Conservation (phyloP, 2,329 filamentous ascomycete genomes). For the Penicillium sp. region DNA sequence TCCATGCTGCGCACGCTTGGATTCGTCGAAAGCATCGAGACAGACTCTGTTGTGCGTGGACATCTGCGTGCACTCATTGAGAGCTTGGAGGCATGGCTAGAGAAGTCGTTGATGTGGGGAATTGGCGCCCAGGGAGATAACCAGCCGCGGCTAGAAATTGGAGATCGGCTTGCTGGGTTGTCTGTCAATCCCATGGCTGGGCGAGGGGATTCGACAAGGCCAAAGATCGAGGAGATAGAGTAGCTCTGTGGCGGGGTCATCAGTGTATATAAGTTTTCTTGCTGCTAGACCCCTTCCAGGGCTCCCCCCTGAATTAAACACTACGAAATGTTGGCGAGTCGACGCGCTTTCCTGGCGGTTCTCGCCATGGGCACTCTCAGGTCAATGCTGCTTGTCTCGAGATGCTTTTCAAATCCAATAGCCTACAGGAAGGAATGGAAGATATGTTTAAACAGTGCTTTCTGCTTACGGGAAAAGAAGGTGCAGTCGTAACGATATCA, state of each 20-base stretch:
- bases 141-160: constrained; percentile 31
- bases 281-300: too few relatives aligned
- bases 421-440: too few relatives aligned
- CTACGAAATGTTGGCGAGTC: too few relatives aligned
- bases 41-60: constrained; percentile 38
- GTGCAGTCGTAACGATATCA: too few relatives aligned
- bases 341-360: background rate
- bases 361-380: too few relatives aligned
- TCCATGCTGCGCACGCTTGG: constrained; percentile 35
- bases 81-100: constrained; percentile 42
- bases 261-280: too few relatives aligned
- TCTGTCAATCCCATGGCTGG: constrained; percentile 33
- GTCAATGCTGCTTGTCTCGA: too few relatives aligned
- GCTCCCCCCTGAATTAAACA: too few relatives aligned
- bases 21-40: constrained; percentile 38
- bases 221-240: constrained; percentile 44
- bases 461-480: too few relatives aligned
- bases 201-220: constrained; percentile 16
- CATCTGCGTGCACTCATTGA: constrained; percentile 40
- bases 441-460: too few relatives aligned
- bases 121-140: constrained; percentile 26
- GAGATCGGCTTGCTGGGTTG: constrained; percentile 39
- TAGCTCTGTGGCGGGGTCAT: constrained; percentile 9
- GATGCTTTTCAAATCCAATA: too few relatives aligned
- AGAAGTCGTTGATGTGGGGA: constrained; percentile 41